Conservation (phyloP, 495 filamentous ascomycete genomes). For the Parachaetomium inaequale region DNA sequence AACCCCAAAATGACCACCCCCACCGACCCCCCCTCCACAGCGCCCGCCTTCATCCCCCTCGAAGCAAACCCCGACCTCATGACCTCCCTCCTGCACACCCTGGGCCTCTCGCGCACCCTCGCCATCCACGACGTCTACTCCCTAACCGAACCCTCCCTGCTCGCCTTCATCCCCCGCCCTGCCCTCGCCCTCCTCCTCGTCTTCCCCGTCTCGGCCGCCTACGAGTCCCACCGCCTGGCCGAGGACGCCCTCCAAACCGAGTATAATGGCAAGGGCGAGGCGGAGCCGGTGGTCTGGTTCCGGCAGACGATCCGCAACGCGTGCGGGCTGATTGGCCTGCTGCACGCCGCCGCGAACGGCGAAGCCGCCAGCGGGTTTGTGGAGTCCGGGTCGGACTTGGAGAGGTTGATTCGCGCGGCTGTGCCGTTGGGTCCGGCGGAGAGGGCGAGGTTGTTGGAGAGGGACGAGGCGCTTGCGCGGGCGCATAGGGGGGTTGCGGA, state of each 20-base stretch:
- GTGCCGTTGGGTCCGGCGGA: constrained; percentile 51
- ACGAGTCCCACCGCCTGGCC: constrained; percentile 59
- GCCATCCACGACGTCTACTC: constrained; percentile 80
- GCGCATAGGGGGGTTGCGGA: constrained; percentile 69
- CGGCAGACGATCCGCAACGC: constrained; percentile 81
- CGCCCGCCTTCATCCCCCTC: constrained; percentile 48
- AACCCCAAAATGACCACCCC: constrained; percentile 30
- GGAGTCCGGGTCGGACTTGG: constrained; percentile 36
- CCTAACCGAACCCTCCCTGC: constrained; percentile 72
- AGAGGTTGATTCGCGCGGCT: constrained; percentile 43
- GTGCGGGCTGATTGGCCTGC: constrained; percentile 73
- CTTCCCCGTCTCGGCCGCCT: constrained; percentile 70
- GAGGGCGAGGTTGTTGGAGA: constrained; percentile 69
- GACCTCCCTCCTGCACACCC: constrained; percentile 66
- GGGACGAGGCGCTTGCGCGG: constrained; percentile 63
- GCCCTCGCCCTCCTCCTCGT: constrained; percentile 79
- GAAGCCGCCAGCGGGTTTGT: constrained; percentile 43
- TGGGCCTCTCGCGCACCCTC: constrained; percentile 65
- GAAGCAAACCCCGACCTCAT: constrained; percentile 76
- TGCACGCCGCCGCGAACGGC: constrained; percentile 69
- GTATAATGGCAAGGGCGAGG: constrained; percentile 41
- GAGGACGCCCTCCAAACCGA: constrained; percentile 57
- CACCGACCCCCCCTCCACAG: constrained; percentile 32
- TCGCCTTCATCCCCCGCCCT: constrained; percentile 79
- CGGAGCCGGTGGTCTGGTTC: constrained; percentile 72